Evolutionary conservation across 73 alveolate genomes (phyloP), one percentile per base, ranked within the genome.

Genomic region (Paramecium sexaurelia): DNA sequence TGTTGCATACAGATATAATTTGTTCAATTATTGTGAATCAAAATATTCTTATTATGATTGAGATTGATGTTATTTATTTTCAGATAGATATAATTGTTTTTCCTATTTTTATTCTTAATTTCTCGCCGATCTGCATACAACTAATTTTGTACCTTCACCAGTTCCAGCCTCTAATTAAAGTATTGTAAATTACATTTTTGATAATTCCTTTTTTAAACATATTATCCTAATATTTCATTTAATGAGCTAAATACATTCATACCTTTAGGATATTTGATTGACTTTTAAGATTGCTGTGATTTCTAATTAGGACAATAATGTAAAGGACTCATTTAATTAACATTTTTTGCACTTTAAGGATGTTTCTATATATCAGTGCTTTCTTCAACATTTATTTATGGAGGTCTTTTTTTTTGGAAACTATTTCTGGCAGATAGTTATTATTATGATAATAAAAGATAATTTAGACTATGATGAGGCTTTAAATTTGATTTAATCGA

Each of bases 131-230:
- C 55, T 20, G 55, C 90, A 78, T 26, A 43, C 73, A 7, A 40
- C 39, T 10, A 78, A 20, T 61, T 61, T 61, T 6, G 83, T 61
- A 5, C 90, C 90, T 78, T 78, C 90, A n/a, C 90, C 90, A 2
- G 90, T 78, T 19, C 90, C 90, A 78, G 90, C 90, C 90, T 78
- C 90, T 78, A 41, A 24, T 26, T 78, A 32, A 61, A 29, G 55
- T 78, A 40, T 36, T 22, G 26, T 39, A 78, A 43, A 41, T 24
- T 78, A 78, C 90, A 45, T 78, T 78, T 78, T 45, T 78, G 22
- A 35, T 71, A 37, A 71, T 17, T 71, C 43, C 56, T 71, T 11
- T 32, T 39, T 24, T 78, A 27, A 10, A 78, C 71, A 78, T 78
- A 78, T 43, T 78, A 22, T 2, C 73, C 55, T 29, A 78, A 40